Conservation (phyloP, 495 filamentous ascomycete genomes). For the Hyaloscypha variabilis region DNA sequence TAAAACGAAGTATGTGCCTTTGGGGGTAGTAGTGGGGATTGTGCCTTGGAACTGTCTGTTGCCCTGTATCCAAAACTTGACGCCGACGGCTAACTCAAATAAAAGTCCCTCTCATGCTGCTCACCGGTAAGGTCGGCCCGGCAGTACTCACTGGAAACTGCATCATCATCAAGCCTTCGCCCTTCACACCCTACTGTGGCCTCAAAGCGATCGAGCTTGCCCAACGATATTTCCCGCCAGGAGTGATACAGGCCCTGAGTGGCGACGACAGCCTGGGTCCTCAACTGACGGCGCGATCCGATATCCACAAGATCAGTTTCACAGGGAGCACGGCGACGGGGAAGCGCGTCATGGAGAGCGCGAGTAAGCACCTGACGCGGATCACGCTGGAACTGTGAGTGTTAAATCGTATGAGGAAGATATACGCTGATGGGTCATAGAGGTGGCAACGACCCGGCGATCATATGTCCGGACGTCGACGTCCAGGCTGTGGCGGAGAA, state of each 20-base stretch:
- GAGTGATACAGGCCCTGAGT: slow-evolving; percentile 58
- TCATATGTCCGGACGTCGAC: slow-evolving; percentile 58
- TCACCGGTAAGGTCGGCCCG: slow-evolving; percentile 44
- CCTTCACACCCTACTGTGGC: slow-evolving; percentile 58
- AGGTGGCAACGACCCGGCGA: slow-evolving; percentile 62
- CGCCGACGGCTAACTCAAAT: too few species aligned
- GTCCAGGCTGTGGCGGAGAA: slow-evolving; percentile 10
- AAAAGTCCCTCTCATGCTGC: slow-evolving; percentile 35
- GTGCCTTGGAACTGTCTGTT: slow-evolving; percentile 58
- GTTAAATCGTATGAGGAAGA: slow-evolving; percentile 26
- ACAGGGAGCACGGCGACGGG: slow-evolving; percentile 60
- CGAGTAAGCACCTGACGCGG: slow-evolving; percentile 54
- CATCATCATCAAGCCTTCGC: slow-evolving; percentile 54
- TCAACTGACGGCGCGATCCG: slow-evolving; percentile 54
- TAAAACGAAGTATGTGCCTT: slow-evolving; percentile 35
- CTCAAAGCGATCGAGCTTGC: slow-evolving; percentile 61
- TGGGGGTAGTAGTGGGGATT: slow-evolving; percentile 42
- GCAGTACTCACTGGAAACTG: slow-evolving; percentile 48
- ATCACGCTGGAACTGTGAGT: slow-evolving; percentile 52
- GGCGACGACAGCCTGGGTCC: slow-evolving; percentile 59
- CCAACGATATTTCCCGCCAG: slow-evolving; percentile 55
- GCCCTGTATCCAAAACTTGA: too few species aligned
- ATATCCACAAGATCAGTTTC: slow-evolving; percentile 62
- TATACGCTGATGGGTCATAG: slow-evolving; percentile 40
- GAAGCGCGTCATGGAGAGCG: slow-evolving; percentile 55